A percentile compares a stretch with the other conserved stretches of the same genome.
phyloP scores from a whole-genome alignment of 192 early-diverging fungal species.

The Pecoramyces ruminantium region DNA sequence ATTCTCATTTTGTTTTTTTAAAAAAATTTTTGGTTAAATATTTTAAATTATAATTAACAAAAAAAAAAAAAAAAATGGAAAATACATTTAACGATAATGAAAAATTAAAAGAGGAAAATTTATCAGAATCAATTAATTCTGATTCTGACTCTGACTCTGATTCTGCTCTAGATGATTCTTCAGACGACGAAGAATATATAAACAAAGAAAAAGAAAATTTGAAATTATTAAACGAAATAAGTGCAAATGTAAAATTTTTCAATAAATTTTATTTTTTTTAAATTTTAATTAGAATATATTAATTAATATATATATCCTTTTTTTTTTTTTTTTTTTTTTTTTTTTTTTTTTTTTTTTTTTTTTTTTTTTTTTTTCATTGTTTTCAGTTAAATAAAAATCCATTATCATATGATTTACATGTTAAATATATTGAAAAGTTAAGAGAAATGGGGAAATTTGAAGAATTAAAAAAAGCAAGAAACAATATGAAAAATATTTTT shows the following conservation, averaged over 20 bases:
- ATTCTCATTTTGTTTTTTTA: too few relatives aligned
- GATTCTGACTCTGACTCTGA: background rate
- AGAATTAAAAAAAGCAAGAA: background rate
- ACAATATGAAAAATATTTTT: background rate
- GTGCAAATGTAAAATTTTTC: background rate
- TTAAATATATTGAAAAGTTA: background rate
- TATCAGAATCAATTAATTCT: background rate
- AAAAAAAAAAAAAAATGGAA: background rate
- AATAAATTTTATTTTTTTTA: too few relatives aligned
- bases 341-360: background rate
- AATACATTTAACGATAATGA: background rate
- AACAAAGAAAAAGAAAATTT: background rate
- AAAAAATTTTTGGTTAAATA: too few relatives aligned
- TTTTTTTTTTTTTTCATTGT: too few relatives aligned
- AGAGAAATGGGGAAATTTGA: background rate
- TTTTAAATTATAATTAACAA: too few relatives aligned
- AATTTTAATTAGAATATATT: background rate
- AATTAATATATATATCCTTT: background rate
- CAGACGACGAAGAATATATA: background rate
- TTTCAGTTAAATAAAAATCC: background rate
- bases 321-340: too few relatives aligned
- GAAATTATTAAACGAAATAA: background rate
- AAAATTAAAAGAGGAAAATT: background rate
- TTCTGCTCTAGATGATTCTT: background rate
- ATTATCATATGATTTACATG: background rate